Evolutionary conservation across 129 eudicot species (phyloP).

Genomic region (Daucus carota): DH1_v3.0 NC_030387.2:31796001-31796500

Average conservation of each 20-base stretch:
- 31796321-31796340: conserved; percentile 14
- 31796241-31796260: conserved; percentile 3
- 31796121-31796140: not conserved
- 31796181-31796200: conserved; percentile 36
- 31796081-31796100: not conserved
- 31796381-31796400: not conserved
- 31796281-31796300: conserved; percentile 34
- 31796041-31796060: not conserved
- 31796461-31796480: conserved; percentile 62
- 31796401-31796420: not conserved
- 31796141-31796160: conserved; percentile 1
- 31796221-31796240: conserved; percentile 37
- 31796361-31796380: conserved; percentile 7
- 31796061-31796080: not conserved
- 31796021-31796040: not conserved
- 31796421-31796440: not conserved
- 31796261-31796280: conserved; percentile 20
- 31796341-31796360: not conserved
- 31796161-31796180: conserved; percentile 26
- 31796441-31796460: conserved; percentile 1
- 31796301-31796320: conserved; percentile 40
- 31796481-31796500: conserved; percentile 26
- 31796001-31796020: not conserved
- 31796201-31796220: conserved; percentile 14
- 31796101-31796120: not conserved